phyloP scores from a whole-genome alignment of 176 grass and related monocot genomes.

The Chloris gayana region DNA sequence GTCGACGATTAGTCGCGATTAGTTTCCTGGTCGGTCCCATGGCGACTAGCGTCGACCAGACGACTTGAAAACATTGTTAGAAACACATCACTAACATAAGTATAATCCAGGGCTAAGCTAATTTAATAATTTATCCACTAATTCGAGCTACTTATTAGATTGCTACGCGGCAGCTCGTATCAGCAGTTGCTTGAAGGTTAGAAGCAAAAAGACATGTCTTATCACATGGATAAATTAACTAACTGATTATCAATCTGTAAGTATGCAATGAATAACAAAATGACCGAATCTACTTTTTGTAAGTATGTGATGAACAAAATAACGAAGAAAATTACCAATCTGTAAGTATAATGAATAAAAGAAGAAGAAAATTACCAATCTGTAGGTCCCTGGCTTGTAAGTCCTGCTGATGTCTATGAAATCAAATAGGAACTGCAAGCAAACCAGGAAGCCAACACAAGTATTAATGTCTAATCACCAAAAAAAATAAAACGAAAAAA shows the following conservation, averaged over 20 bases:
- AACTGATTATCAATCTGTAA: not conserved
- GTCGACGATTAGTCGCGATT: no score
- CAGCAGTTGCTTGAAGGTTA: not conserved
- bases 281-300: not conserved
- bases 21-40: no score
- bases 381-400: slow-evolving; percentile 85
- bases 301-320: not conserved
- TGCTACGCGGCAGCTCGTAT: not conserved
- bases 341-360: not conserved
- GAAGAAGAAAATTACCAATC: slow-evolving; percentile 66
- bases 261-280: not conserved
- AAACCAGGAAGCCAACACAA: slow-evolving; percentile 38
- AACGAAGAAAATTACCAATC: no score
- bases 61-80: no score
- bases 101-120: not conserved
- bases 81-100: not conserved
- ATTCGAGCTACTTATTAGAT: not conserved
- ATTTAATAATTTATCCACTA: no score
- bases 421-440: slow-evolving; percentile 85
- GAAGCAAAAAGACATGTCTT: not conserved
- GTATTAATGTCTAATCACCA: slow-evolving; percentile 13
- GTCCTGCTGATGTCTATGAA: slow-evolving; percentile 80
- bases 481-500: not conserved
- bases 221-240: not conserved
- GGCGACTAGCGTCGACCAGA: no score